Percentiles rank a stretch among this genome's conserved stretches.
phyloP scores from a whole-genome alignment of 129 eudicot genomes.

The Saussurea involucrata region DNA sequence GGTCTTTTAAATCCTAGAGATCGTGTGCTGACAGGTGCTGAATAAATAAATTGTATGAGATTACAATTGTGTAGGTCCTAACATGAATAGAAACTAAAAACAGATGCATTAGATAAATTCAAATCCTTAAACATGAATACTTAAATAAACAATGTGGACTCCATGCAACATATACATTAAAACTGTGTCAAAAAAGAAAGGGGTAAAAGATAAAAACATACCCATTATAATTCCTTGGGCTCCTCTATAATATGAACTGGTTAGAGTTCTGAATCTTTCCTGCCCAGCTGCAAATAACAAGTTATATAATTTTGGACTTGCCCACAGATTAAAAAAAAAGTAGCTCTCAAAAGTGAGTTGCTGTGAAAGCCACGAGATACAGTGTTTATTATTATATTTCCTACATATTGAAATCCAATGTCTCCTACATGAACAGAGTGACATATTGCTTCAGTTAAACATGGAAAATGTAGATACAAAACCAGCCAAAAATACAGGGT shows the following conservation, averaged over 20 bases:
- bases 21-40: not conserved
- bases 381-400: not conserved
- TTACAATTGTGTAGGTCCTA: not conserved
- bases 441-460: not conserved
- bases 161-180: not conserved
- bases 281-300: constrained; percentile 77
- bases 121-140: not conserved
- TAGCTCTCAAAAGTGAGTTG: not conserved
- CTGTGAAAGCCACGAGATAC: not conserved
- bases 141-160: not conserved
- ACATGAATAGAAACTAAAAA: too few species aligned
- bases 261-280: constrained; percentile 90
- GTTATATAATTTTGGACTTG: not conserved
- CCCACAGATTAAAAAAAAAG: not conserved
- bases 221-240: constrained; percentile 98
- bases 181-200: not conserved
- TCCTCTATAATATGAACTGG: constrained; percentile 96
- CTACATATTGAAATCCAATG: not conserved
- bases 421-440: not conserved
- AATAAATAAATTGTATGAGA: not conserved
- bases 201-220: constrained; percentile 25
- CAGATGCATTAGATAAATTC: not conserved
- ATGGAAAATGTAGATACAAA: not conserved
- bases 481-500: not conserved
- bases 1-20: not conserved